Conservation (phyloP, 2,329 filamentous ascomycete genomes). For the Cladosporium sphaerospermum region DNA sequence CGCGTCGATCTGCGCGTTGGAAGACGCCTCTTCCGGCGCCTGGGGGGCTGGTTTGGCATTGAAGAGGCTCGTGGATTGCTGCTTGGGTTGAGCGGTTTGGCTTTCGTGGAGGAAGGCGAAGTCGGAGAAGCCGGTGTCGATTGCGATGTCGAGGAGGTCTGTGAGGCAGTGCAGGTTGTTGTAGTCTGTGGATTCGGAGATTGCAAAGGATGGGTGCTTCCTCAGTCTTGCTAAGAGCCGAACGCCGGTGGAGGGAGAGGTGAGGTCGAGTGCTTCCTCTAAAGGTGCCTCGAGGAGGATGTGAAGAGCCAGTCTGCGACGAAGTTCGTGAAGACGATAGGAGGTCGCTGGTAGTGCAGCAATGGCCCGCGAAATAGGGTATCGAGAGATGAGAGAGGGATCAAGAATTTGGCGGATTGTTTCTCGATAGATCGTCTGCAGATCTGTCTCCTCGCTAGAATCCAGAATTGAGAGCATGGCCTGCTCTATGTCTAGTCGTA, state of each 20-base stretch:
- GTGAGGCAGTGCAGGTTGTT: slow-evolving; percentile 59
- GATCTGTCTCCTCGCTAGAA: background rate
- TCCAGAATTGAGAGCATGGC: slow-evolving; percentile 19
- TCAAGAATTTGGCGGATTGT: slow-evolving; percentile 11
- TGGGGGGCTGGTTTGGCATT: slow-evolving; percentile 15
- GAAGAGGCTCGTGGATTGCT: slow-evolving; percentile 4
- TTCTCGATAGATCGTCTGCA: background rate
- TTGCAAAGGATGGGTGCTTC: slow-evolving; percentile 42
- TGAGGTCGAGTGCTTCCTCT: background rate
- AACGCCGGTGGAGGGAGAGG: background rate
- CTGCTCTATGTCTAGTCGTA: slow-evolving; percentile 19
- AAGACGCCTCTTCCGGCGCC: slow-evolving; percentile 41
- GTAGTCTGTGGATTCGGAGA: slow-evolving; percentile 59
- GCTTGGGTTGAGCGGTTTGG: slow-evolving; percentile 13
- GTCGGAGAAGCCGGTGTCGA: slow-evolving; percentile 56
- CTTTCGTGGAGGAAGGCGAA: slow-evolving; percentile 20
- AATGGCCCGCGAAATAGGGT: slow-evolving; percentile 53
- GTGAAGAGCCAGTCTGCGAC: slow-evolving; percentile 59
- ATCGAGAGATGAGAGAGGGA: slow-evolving; percentile 9
- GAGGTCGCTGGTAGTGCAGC: slow-evolving; percentile 52
- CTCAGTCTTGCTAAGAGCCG: slow-evolving; percentile 24
- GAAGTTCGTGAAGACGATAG: slow-evolving; percentile 51
- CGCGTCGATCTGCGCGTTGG: slow-evolving; percentile 66
- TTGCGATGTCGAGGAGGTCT: slow-evolving; percentile 64
- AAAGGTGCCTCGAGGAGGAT: slow-evolving; percentile 40